Conservation (phyloP, 1,284 basidiomycete species). For the Xerocomus nothofagi region DNA sequence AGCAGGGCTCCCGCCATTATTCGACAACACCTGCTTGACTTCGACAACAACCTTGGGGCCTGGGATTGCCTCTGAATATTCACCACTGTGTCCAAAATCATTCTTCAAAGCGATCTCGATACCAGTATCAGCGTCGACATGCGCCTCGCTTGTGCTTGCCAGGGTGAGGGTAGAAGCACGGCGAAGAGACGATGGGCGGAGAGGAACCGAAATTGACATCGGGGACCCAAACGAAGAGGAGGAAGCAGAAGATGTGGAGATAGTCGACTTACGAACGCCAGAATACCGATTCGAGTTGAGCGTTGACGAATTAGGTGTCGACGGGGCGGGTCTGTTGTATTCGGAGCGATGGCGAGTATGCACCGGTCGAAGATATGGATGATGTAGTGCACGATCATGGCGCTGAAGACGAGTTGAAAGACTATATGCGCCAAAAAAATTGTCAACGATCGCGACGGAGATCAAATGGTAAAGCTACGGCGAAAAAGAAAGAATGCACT, state of each 20-base stretch:
- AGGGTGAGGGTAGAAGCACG: conserved; percentile 36
- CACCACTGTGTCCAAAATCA: conserved; percentile 16
- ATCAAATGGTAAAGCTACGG: conserved; percentile 6
- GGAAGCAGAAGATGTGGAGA: conserved; percentile 28
- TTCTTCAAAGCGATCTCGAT: conserved; percentile 13
- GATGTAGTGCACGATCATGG: conserved; percentile 57
- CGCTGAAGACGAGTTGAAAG: conserved; percentile 69
- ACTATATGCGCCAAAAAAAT: conserved; percentile 37
- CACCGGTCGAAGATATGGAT: conserved; percentile 56
- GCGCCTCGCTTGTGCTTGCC: conserved; percentile 35
- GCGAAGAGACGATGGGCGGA: conserved; percentile 37
- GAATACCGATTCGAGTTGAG: conserved; percentile 41
- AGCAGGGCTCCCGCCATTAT: conserved; percentile 32
- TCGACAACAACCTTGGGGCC: conserved; percentile 16
- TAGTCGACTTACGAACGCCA: conserved; percentile 31
- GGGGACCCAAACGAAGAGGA: conserved; percentile 38
- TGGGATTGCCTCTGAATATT: conserved; percentile 9
- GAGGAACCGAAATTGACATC: conserved; percentile 35
- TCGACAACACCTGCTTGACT: conserved; percentile 51
- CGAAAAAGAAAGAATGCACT: conserved; percentile 19
- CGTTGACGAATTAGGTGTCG: conserved; percentile 67
- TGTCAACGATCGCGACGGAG: conserved; percentile 11
- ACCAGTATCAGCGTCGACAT: conserved; percentile 28
- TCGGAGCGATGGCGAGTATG: conserved; percentile 35
- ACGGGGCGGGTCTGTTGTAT: conserved; percentile 46